Conservation (phyloP, 352 stramenopile species). For the Pythium guiyangense region DNA sequence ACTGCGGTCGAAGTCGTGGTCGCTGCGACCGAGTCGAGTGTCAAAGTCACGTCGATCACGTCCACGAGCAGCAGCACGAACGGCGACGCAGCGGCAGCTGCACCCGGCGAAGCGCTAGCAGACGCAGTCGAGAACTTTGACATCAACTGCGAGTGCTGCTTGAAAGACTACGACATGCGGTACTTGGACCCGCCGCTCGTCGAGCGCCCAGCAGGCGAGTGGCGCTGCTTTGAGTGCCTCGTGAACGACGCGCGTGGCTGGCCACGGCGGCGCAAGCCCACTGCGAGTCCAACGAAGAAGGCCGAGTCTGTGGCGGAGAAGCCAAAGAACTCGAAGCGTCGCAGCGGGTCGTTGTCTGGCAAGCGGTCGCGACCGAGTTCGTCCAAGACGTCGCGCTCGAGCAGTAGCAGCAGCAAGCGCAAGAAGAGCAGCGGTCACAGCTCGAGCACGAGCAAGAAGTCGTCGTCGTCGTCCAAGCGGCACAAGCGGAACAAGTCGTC, state of each 20-base stretch:
- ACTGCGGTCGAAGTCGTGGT: background rate
- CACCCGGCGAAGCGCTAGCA: conserved; percentile 3
- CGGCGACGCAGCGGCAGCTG: conserved; percentile 6
- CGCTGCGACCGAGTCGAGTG: background rate
- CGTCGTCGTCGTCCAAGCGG: conserved; percentile 53
- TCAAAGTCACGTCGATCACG: background rate
- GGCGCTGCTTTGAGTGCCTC: conserved; percentile 85
- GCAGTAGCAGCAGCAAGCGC: conserved; percentile 29
- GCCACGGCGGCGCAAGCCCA: conserved; percentile 51
- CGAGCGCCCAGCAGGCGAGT: conserved; percentile 71
- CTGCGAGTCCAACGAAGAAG: conserved; percentile 13
- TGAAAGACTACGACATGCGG: conserved; percentile 79
- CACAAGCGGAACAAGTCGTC: conserved; percentile 67
- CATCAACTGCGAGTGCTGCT: conserved; percentile 73
- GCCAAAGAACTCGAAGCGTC: conserved; percentile 21
- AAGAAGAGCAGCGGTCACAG: conserved; percentile 46
- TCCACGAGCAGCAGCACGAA: conserved; percentile 1
- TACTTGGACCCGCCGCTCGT: conserved; percentile 79
- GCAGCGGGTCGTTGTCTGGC: conserved; percentile 32
- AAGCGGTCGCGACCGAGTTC: conserved; percentile 33
- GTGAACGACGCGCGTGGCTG: conserved; percentile 83
- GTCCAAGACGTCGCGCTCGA: conserved; percentile 41
- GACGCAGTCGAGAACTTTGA: conserved; percentile 47
- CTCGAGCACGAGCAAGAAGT: conserved; percentile 53
- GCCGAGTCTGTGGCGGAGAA: conserved; percentile 12